Base-by-base conservation (phyloP, 441 rosid genomes). In the Euphorbia corollata region DNA sequence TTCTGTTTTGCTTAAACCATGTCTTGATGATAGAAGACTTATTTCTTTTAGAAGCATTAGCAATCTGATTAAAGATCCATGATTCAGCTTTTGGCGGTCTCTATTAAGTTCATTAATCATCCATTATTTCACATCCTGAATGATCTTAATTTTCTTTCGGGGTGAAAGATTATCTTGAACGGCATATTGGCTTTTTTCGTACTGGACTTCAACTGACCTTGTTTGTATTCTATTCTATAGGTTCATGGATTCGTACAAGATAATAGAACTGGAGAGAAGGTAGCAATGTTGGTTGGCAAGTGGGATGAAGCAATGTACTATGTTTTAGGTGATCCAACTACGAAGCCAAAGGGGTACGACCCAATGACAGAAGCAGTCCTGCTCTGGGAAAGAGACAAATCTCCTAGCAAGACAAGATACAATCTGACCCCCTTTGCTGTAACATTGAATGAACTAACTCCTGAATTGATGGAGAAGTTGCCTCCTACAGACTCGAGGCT, bases 251-350 rank as follows among this genome's bases (percentile, higher is more conserved):
- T 92, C 80, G 94, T 92, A 76, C 94, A 88, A 82, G 94, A 92
- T 74, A 90, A 86, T 67, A 86, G 83, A 71, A 92, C 91, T 1
- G 98, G 96, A 68, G 94, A 92, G 85, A 92, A 88, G 84, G 96
- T 92, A 27, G 98, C 97, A 30, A 75, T 90, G 84, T 68, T 92
- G 82, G 81, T 92, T 64, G 97, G 98, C 8, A 92, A 92, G 84
- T 92, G 98, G 97, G 98, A 92, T 67, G 98, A 84, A 74, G 98
- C 96, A 24, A 81, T 92, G 87, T 92, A 92, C 84, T 90, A 87
- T 71, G 97, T 88, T 30, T 69, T 86, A 63, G 98, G 98, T 61
- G 97, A 88, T 83, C 94, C 90, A 59, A 85, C 87, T 1, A 79
- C 81, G 50, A 92, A 92, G 68, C 98, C 97, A 16, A 92, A 88